Evolutionary conservation across 345 rosid species (phyloP), one percentile per base, ranked within the genome.

Genomic region (Mangifera indica): DNA sequence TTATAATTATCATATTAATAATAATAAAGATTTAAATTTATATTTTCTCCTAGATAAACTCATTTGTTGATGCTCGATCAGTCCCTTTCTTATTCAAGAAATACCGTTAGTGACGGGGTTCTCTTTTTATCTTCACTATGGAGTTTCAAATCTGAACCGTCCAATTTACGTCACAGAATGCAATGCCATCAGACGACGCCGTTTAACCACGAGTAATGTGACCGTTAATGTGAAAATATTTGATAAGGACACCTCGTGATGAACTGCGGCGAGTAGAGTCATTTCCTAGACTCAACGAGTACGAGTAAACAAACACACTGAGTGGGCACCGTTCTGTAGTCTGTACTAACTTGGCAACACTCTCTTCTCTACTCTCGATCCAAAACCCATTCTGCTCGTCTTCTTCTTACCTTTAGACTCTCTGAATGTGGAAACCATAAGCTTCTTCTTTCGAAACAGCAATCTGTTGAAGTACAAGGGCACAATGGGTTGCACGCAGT

Each of bases 401-500:
- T 6, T 24, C 5, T 3, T 10, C 3, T 6, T 44, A 13, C 8
- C 40, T 65, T 53, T 46, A 29, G 0, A 7, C 11, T 13, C 54
- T 63, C 21, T 65, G 34, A 45, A 48, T 65, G 42, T 44, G 40
- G 51, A 48, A 26, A 65, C 25, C 20, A 64, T 29, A 46, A 25
- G 25, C 20, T n/a, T 15, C 25, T 44, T 42, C 10, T 42, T 54
- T 14, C 9, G 13, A 17, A 1, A 7, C 18, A 57, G 15, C 9
- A 63, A 22, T 11, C 1, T 42, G 15, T 29, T 44, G 10, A 22
- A 37, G 40, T 22, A 18, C 32, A 29, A 29, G 32, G 34, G 32
- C 29, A 40, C 53, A 74, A 89, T 95, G 99, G 99, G 99, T 7
- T 95, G 99, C 72, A 88, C 93, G 1, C 98, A 92, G 81, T 95